Base-by-base conservation (phyloP, 2,329 filamentous ascomycete species). In the Colletotrichum tropicicola region DNA sequence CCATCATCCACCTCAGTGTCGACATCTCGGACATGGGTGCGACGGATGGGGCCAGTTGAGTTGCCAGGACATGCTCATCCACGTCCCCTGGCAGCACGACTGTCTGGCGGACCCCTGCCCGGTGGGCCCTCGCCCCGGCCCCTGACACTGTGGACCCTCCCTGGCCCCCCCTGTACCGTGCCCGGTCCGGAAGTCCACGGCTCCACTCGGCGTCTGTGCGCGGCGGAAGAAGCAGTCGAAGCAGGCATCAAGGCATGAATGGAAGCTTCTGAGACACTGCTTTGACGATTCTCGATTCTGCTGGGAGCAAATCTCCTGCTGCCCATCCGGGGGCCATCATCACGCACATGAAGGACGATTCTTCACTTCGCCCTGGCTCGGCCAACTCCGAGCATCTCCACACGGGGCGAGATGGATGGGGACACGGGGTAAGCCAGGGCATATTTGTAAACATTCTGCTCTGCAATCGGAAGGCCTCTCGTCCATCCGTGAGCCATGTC, bases 231-330 rank as follows among this genome's bases (percentile, higher is more conserved):
- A 51, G 57, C 47, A 47, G 57, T 51, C 25, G 32, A 44, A 53
- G 49, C 44, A 56, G 57, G 57, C 49, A 61, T 43, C 43, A 28
- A 39, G 61, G 56, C 61, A 61, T 56, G 28, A 64, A 65, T 65
- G 49, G 61, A 61, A 65, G 57, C 61, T 49, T 61, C 61, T 61
- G 61, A 65, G 61, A 65, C 61, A 61, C 15, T 35, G 61, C 61
- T 55, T 51, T 32, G 61, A 65, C 44, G 37, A 45, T 53, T 32
- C 8, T 55, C 43, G 61, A 55, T 55, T 25, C 15, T 48, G 19
- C 23, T 23, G 21, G 43, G 25, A 55, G 23, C 28, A 25, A 39
- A 28, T 43, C 41, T 43, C 37, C 28, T 35, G n/a, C 6, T 15
- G 21, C 19, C n/a, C 30, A 28, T 30, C 28, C 15, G 19, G 6